These are phyloP conservation scores for Flaveria trinervia DNA, from an alignment of 129 eudicot species.

Conservation along the genomic window DNA sequence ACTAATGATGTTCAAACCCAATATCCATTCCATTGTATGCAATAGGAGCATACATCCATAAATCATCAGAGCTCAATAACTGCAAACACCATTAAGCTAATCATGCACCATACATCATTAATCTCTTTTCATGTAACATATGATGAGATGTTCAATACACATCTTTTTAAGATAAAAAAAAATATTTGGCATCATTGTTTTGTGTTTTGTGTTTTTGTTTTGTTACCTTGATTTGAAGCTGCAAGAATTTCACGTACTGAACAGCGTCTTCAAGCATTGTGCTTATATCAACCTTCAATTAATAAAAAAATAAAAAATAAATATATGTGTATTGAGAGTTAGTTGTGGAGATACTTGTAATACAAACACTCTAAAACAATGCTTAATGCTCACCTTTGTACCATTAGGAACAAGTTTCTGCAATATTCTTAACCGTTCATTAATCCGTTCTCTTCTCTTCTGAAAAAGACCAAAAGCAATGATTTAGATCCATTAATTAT, in stretches of 20 bases:
- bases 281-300: slow-evolving; percentile 76
- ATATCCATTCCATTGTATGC: slow-evolving; percentile 85
- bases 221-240: slow-evolving; percentile 73
- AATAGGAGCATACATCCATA: slow-evolving; percentile 87
- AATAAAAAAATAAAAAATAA: background rate
- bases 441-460: slow-evolving; percentile 84
- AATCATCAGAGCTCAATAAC: slow-evolving; percentile 78
- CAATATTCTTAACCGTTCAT: slow-evolving; percentile 64
- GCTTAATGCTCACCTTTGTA: slow-evolving; percentile 57
- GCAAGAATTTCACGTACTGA: slow-evolving; percentile 66
- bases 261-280: slow-evolving; percentile 97
- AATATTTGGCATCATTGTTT: background rate
- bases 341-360: background rate
- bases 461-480: slow-evolving; percentile 28
- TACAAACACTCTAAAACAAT: slow-evolving; percentile 12
- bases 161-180: background rate
- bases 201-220: background rate
- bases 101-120: background rate
- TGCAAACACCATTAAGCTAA: slow-evolving; percentile 38
- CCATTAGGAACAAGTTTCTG: slow-evolving; percentile 86
- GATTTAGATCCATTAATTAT: background rate
- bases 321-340: background rate
- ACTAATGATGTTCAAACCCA: slow-evolving; percentile 46
- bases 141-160: background rate
- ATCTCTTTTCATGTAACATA: background rate